phyloP scores from a whole-genome alignment of 441 rosid genomes.

The Dalechampia spathulata region DNA sequence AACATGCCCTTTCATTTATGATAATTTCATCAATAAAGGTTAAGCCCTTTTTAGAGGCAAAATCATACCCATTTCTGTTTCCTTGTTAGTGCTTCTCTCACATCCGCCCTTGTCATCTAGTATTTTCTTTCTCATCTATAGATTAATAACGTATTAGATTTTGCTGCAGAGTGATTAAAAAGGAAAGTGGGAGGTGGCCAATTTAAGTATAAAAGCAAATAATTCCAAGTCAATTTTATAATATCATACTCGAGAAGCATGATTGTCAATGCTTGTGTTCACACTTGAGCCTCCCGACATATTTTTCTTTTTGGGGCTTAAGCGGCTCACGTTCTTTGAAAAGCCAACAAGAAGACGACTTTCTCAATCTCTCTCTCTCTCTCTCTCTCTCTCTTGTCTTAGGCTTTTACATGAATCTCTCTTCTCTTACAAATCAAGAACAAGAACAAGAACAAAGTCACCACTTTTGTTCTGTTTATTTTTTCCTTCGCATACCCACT shows the following conservation, averaged over 20 bases:
- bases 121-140: not conserved
- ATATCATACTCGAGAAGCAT: not conserved
- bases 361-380: not conserved
- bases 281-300: conserved; percentile 20
- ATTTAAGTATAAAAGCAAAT: not conserved
- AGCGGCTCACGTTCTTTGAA: conserved; percentile 3
- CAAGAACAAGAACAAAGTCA: not conserved
- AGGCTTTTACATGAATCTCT: conserved; percentile 22
- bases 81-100: too few species aligned
- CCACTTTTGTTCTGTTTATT: not conserved
- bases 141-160: not conserved
- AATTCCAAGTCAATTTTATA: not conserved
- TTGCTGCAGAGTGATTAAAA: too few species aligned
- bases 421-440: conserved; percentile 12
- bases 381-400: not conserved
- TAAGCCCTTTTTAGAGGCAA: not conserved
- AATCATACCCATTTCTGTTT: not conserved
- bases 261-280: conserved; percentile 15
- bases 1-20: not conserved
- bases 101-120: not conserved
- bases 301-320: too few species aligned
- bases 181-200: not conserved
- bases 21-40: not conserved
- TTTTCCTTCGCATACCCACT: conserved; percentile 1
- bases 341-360: conserved; percentile 1